Percentiles rank a stretch among this genome's conserved stretches.
Conservation (phyloP, 192 early-diverging fungal genomes). For the Lobosporangium transversale region DNA sequence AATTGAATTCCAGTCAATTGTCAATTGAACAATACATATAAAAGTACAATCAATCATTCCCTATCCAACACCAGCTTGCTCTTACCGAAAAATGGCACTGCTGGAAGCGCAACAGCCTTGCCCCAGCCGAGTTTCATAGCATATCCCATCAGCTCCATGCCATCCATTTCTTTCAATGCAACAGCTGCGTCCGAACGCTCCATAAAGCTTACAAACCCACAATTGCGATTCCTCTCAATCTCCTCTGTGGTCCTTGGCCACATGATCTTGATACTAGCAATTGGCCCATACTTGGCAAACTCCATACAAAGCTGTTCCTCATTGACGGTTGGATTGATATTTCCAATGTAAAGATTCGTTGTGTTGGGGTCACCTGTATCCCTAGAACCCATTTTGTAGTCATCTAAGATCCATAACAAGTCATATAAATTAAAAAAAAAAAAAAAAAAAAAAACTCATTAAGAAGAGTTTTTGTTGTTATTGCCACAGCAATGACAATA, state of each 20-base stretch:
- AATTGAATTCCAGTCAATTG: too few species aligned
- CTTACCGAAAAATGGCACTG: slow-evolving; percentile 77
- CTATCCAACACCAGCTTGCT: too few species aligned
- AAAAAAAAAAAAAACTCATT: too few species aligned
- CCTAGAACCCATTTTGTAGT: slow-evolving; percentile 62
- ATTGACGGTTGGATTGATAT: slow-evolving; percentile 76
- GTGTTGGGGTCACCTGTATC: slow-evolving; percentile 78
- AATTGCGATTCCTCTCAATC: slow-evolving; percentile 78
- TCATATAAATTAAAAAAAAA: neutral
- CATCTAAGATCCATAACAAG: neutral
- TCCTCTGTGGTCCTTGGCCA: slow-evolving; percentile 92
- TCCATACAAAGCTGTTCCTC: slow-evolving; percentile 77
- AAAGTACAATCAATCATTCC: too few species aligned
- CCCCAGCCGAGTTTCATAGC: slow-evolving; percentile 84
- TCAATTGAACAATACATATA: too few species aligned
- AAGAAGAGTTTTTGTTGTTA: too few species aligned
- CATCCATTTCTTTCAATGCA: slow-evolving; percentile 81
- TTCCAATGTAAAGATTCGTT: slow-evolving; percentile 89
- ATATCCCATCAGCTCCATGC: slow-evolving; percentile 67
- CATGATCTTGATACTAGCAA: slow-evolving; percentile 95
- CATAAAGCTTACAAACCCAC: slow-evolving; percentile 94
- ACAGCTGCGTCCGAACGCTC: slow-evolving; percentile 71
- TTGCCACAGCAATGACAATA: too few species aligned
- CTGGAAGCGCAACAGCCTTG: slow-evolving; percentile 79
- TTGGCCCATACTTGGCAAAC: slow-evolving; percentile 86